Evolutionary conservation across 1,284 basidiomycete genomes (phyloP), one percentile per base, ranked within the genome.

Genomic region (Ceratobasidium sp.): DNA sequence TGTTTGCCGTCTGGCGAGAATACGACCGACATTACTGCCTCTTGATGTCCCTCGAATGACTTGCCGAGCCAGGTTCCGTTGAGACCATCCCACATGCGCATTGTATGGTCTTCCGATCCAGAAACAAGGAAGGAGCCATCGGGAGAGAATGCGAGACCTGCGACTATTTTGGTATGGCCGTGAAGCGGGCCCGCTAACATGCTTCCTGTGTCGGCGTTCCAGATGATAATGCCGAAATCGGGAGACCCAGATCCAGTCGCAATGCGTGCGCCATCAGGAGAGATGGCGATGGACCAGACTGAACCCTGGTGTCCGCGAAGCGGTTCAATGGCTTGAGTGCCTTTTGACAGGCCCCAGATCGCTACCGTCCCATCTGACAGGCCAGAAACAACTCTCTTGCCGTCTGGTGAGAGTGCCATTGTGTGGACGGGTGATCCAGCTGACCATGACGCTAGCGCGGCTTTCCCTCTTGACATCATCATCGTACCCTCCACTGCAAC

Each of bases 131-230:
- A 32, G 27, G 6, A 8, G 8, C 58, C 45, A 34, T 64, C 57
- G 20, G 68, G 68, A 17, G 68, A 69, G 68, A 52, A 69, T n/a
- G 47, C 47, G 3, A 69, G 45, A 4, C 58, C 64, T 20, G n/a
- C 8, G 20, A 64, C 58, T 29, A 10, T 5, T 6, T 15, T 34
- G 4, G n/a, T 69, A 29, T 69, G 68, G 2, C 55, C 68, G 17
- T 32, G 17, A 7, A 69, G 40, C n/a, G 35, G 7, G 12, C 31
- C 27, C 13, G 20, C 49, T 5, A 32, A 6, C 22, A 25, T 29
- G 10, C 22, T 35, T 12, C 55, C 54, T n/a, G 55, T 69, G 10
- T 45, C 52, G 25, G 55, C 35, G 31, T 58, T 35, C 64, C 64
- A 68, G 10, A 68, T 13, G 15, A 27, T 22, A 13, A 68, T 32